phyloP scores from a whole-genome alignment of 352 stramenopile species.

The Phytophthora litchii region DNA sequence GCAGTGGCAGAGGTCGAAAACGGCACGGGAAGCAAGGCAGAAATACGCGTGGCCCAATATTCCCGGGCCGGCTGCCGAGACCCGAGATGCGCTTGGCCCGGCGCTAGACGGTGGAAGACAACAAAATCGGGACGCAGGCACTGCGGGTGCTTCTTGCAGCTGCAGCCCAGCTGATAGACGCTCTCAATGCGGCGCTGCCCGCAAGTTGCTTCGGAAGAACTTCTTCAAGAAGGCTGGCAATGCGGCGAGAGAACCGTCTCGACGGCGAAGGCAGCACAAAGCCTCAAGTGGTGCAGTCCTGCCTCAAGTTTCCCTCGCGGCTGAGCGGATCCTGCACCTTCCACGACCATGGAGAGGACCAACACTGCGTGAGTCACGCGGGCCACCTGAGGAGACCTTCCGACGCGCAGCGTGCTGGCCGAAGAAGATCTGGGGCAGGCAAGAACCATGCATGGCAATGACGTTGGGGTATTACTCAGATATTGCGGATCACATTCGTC shows the following conservation, averaged over 20 bases:
- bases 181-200: constrained; percentile 24
- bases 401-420: constrained; percentile 1
- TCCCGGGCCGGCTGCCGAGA: neutral
- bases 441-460: no score
- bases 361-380: constrained; percentile 14
- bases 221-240: no score
- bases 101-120: constrained; percentile 26
- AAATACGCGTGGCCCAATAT: constrained; percentile 20
- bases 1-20: neutral
- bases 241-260: constrained; percentile 14
- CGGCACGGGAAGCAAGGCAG: constrained; percentile 6
- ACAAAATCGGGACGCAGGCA: constrained; percentile 24
- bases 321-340: constrained; percentile 26
- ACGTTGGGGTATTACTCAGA: no score
- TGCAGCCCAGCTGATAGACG: constrained; percentile 21
- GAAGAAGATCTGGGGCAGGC: neutral
- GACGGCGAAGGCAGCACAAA: constrained; percentile 7
- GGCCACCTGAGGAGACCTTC: constrained; percentile 15
- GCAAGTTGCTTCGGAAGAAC: constrained; percentile 14
- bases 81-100: constrained; percentile 12
- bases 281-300: constrained; percentile 7
- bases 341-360: constrained; percentile 14
- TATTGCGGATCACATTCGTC: neutral
- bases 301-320: constrained; percentile 18
- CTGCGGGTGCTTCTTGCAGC: constrained; percentile 16